Conservation (phyloP, 768 basidiomycete genomes). For the Asterophora lycoperdoides region DNA sequence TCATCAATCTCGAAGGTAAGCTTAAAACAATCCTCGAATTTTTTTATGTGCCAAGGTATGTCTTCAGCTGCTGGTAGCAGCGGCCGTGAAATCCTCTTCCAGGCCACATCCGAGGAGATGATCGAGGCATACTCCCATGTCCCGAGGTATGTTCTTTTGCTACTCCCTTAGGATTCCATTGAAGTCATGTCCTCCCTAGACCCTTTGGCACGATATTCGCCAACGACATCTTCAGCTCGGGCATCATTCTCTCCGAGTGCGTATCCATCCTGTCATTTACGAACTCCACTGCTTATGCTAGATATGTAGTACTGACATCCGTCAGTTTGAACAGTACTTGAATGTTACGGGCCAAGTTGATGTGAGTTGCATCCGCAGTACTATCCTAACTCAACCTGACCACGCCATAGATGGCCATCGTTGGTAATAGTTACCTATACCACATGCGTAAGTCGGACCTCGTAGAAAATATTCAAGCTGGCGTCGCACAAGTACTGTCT, state of each 20-base stretch:
- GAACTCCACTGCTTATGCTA: slow-evolving; percentile 6
- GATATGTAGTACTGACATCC: slow-evolving; percentile 78
- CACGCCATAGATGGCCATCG: slow-evolving; percentile 72
- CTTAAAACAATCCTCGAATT: not conserved
- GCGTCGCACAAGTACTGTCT: slow-evolving; percentile 57
- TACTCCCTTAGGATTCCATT: not conserved
- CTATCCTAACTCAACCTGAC: slow-evolving; percentile 1
- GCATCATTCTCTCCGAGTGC: slow-evolving; percentile 86
- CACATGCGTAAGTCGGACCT: slow-evolving; percentile 91
- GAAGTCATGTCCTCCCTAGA: slow-evolving; percentile 27
- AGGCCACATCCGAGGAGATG: slow-evolving; percentile 95
- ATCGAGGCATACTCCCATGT: slow-evolving; percentile 84
- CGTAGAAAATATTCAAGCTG: slow-evolving; percentile 79
- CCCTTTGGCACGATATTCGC: slow-evolving; percentile 89
- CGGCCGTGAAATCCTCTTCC: slow-evolving; percentile 89
- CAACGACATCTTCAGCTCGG: slow-evolving; percentile 89
- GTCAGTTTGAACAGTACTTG: slow-evolving; percentile 87
- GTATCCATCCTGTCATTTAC: slow-evolving; percentile 17
- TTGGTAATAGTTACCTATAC: slow-evolving; percentile 90
- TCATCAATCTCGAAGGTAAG: slow-evolving; percentile 86
- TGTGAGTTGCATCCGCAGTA: slow-evolving; percentile 38
- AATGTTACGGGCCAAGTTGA: slow-evolving; percentile 92
- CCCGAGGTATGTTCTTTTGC: slow-evolving; percentile 50
- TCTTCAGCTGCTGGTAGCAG: slow-evolving; percentile 74
- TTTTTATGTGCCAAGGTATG: not conserved